phyloP scores from a whole-genome alignment of 768 basidiomycete genomes.

The Tephrocybe sp. region DNA sequence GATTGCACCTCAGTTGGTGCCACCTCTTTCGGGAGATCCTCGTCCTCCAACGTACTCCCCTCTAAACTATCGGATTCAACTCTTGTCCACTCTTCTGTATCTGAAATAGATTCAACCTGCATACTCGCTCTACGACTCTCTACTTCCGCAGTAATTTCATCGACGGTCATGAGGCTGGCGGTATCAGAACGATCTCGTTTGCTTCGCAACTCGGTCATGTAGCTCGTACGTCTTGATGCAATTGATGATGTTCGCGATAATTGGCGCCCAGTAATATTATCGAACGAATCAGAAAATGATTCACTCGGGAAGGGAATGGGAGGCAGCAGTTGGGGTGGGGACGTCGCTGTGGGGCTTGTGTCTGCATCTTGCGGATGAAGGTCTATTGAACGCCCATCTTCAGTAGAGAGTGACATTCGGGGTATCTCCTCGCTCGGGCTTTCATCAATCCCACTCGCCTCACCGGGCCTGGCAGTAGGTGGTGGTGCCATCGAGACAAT shows the following conservation, averaged over 20 bases:
- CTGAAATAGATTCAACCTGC: constrained; percentile 38
- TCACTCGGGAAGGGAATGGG: constrained; percentile 78
- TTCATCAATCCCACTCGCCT: constrained; percentile 17
- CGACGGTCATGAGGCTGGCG: constrained; percentile 90
- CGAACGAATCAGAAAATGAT: constrained; percentile 77
- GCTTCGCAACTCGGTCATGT: constrained; percentile 76
- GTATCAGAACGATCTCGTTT: constrained; percentile 86
- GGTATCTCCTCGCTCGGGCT: constrained; percentile 51
- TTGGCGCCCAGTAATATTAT: constrained; percentile 42
- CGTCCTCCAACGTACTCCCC: constrained; percentile 35
- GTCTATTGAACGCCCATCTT: constrained; percentile 66
- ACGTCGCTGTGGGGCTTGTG: constrained; percentile 15
- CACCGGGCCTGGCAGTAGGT: constrained; percentile 36
- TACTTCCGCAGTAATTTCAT: constrained; percentile 96
- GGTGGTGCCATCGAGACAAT: constrained; percentile 47
- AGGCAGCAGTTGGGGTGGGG: constrained; percentile 62
- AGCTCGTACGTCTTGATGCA: constrained; percentile 70
- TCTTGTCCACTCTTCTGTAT: constrained; percentile 71
- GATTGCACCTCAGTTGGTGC: constrained; percentile 43
- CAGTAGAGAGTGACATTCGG: constrained; percentile 71
- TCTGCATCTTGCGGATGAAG: constrained; percentile 48
- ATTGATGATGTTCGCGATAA: constrained; percentile 46
- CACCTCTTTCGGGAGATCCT: constrained; percentile 45
- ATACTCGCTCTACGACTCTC: constrained; percentile 65
- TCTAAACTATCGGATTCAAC: constrained; percentile 51